A percentile compares a stretch with the other conserved stretches of the same genome.
Conservation (phyloP, 495 filamentous ascomycete genomes). For the Neurospora sp. region DNA sequence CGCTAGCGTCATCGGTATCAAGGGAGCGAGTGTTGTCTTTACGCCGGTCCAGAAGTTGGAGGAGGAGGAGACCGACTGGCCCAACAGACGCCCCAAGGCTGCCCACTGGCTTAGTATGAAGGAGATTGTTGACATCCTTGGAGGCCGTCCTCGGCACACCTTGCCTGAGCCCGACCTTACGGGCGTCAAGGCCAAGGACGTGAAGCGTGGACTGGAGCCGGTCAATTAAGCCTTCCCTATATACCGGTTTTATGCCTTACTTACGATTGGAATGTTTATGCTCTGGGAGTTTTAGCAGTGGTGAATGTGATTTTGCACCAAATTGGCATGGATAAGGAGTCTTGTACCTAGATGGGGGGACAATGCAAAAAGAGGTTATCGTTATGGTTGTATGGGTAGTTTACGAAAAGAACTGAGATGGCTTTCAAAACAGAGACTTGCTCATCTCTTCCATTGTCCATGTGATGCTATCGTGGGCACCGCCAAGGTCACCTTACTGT, state of each 20-base stretch:
- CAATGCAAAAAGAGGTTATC: background rate
- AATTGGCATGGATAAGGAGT: background rate
- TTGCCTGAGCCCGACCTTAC: slow-evolving; percentile 31
- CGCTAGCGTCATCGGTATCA: slow-evolving; percentile 78
- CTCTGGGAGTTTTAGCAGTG: background rate
- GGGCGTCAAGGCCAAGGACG: slow-evolving; percentile 43
- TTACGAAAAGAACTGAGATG: background rate
- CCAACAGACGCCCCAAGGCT: slow-evolving; percentile 68
- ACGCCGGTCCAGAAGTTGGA: slow-evolving; percentile 66
- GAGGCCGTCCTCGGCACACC: slow-evolving; percentile 51
- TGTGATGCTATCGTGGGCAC: background rate
- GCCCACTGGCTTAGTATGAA: slow-evolving; percentile 82
- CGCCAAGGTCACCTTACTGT: background rate
- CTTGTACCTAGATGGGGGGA: background rate
- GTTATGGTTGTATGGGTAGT: background rate
- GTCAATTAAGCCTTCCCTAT: background rate
- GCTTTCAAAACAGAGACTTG: background rate
- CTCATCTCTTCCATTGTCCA: background rate
- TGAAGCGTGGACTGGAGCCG: slow-evolving; percentile 32
- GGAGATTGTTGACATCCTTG: slow-evolving; percentile 72
- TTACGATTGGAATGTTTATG: background rate
- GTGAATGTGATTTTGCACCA: background rate
- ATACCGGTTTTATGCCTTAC: background rate
- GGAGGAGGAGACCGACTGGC: slow-evolving; percentile 86
- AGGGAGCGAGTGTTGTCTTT: slow-evolving; percentile 81